phyloP scores from a whole-genome alignment of 2,329 filamentous ascomycete species.

The Exophiala lecanii-corni region DNA sequence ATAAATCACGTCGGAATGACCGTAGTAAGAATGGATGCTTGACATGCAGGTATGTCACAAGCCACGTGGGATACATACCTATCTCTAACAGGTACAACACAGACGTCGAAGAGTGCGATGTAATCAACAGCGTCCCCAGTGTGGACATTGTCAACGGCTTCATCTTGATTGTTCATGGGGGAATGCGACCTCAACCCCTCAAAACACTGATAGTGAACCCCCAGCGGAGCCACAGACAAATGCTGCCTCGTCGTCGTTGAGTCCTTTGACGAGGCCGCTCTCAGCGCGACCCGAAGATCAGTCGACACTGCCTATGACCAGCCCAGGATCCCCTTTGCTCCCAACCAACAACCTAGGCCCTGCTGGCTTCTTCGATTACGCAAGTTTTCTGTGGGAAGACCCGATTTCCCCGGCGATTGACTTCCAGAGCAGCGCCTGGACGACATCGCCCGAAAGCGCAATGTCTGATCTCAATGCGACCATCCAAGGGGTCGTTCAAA shows the following conservation, averaged over 20 bases:
- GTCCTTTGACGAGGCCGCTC: neutral
- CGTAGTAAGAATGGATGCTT: constrained; percentile 2
- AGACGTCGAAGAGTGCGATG: constrained; percentile 1
- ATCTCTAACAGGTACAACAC: neutral
- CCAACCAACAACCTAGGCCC: neutral
- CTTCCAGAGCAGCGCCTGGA: neutral
- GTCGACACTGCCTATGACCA: neutral
- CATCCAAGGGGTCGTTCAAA: neutral
- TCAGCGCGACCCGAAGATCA: neutral
- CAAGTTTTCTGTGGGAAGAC: constrained; percentile 1
- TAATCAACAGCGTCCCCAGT: constrained; percentile 1
- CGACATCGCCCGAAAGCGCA: neutral
- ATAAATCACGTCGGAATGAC: constrained; percentile 1
- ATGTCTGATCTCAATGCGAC: neutral
- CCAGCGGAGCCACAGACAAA: no score
- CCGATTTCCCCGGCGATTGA: neutral
- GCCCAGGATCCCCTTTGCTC: neutral
- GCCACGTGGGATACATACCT: neutral
- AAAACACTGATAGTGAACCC: neutral
- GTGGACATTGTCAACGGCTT: neutral
- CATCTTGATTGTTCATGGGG: neutral
- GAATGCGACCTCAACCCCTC: neutral
- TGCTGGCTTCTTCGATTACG: constrained; percentile 1
- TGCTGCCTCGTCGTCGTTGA: neutral
- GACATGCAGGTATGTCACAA: constrained; percentile 1